A percentile compares a stretch with the other conserved stretches of the same genome.
phyloP scores from a whole-genome alignment of 2,329 filamentous ascomycete genomes.

The Aureobasidium sp. region DNA sequence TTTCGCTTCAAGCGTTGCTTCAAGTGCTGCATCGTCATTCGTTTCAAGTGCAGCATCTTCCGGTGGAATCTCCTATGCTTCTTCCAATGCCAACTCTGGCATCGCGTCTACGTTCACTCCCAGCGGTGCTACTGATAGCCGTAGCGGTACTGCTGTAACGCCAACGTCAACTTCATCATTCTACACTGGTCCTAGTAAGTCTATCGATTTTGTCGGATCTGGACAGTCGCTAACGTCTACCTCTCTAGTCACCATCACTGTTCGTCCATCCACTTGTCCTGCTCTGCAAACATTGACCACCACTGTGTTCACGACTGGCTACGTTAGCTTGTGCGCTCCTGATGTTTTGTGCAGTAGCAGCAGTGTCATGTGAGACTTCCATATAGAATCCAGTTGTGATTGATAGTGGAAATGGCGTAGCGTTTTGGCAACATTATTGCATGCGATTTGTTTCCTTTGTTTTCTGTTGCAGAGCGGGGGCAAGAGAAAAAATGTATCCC shows the following conservation, averaged over 20 bases:
- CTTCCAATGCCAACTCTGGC: slow-evolving; percentile 17
- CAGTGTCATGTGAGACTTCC: not conserved
- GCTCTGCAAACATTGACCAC: slow-evolving; percentile 16
- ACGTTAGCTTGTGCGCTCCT: slow-evolving; percentile 11
- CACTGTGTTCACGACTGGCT: slow-evolving; percentile 18
- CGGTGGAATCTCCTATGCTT: slow-evolving; percentile 18
- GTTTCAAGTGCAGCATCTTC: slow-evolving; percentile 19
- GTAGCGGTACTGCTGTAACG: not conserved
- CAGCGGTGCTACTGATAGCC: not conserved
- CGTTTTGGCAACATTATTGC: not conserved
- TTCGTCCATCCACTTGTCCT: slow-evolving; percentile 20
- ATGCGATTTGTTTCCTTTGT: not conserved
- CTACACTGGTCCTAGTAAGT: slow-evolving; percentile 20
- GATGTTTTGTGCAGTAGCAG: slow-evolving; percentile 16
- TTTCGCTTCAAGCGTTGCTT: slow-evolving; percentile 20
- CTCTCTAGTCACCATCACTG: slow-evolving; percentile 13
- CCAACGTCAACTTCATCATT: slow-evolving; percentile 2
- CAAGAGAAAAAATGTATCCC: too few relatives aligned
- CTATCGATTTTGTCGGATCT: not conserved
- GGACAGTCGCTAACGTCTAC: not conserved
- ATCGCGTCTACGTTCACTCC: slow-evolving; percentile 24
- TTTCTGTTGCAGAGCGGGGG: not conserved
- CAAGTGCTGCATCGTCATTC: slow-evolving; percentile 17
- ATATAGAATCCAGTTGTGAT: too few relatives aligned
- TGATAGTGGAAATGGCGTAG: not conserved